Percentiles rank a stretch among this genome's conserved stretches.
Conservation (phyloP, 169 alveolate species). For the Cryptosporidium meleagridis region DNA sequence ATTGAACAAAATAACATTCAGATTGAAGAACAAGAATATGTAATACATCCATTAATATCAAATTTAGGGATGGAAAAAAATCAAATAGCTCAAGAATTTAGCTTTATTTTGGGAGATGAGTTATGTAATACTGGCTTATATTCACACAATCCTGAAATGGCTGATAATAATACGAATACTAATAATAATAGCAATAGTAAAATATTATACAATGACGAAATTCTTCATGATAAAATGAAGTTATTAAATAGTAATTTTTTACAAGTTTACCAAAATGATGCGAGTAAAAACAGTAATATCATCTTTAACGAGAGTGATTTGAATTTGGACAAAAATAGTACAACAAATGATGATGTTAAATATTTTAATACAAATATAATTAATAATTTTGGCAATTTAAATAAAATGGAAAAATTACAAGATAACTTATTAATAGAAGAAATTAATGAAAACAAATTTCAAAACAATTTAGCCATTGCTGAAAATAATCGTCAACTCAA, state of each 20-base stretch:
- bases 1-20: background rate
- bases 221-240: background rate
- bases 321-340: background rate
- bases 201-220: background rate
- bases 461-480: background rate
- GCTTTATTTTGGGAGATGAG: background rate
- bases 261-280: background rate
- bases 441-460: background rate
- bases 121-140: background rate
- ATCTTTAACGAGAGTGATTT: background rate
- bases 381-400: background rate
- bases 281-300: background rate
- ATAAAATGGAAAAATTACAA: background rate
- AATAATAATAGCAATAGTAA: background rate
- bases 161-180: background rate
- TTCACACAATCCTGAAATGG: background rate
- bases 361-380: background rate
- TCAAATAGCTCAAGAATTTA: background rate
- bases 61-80: slow-evolving; percentile 18
- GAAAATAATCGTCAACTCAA: background rate
- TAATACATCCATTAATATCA: slow-evolving; percentile 32
- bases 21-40: slow-evolving; percentile 6
- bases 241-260: background rate
- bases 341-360: background rate
- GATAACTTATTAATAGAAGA: background rate